Percentiles rank a stretch among this genome's conserved stretches.
phyloP scores from a whole-genome alignment of 495 filamentous ascomycete genomes.

The Podospora tetraspora region DNA sequence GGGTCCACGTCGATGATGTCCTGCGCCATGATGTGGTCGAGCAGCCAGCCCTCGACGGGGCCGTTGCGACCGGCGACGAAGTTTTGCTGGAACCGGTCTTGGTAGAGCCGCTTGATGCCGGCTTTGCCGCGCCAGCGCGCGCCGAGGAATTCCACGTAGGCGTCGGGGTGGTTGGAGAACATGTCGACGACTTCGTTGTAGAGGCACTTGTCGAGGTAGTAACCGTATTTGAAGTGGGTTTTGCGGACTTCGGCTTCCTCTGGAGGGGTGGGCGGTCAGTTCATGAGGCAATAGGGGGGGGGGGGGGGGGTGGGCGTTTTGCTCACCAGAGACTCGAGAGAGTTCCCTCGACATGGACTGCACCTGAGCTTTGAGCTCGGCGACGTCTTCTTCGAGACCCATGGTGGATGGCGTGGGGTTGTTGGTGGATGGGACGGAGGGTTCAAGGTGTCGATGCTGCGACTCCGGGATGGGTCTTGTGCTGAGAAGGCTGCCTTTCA shows the following conservation, averaged over 20 bases:
- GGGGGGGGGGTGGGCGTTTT: background rate
- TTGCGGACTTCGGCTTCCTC: slow-evolving; percentile 50
- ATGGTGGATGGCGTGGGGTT: slow-evolving; percentile 6
- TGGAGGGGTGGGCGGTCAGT: slow-evolving; percentile 17
- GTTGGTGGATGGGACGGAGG: slow-evolving; percentile 14
- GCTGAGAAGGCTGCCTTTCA: background rate
- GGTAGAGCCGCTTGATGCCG: slow-evolving; percentile 51
- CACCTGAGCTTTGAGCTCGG: slow-evolving; percentile 40
- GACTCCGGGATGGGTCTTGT: background rate
- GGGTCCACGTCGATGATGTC: slow-evolving; percentile 46
- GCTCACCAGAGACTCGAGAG: slow-evolving; percentile 29
- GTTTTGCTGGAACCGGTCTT: slow-evolving; percentile 45
- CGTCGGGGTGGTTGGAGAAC: slow-evolving; percentile 48
- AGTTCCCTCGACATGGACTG: slow-evolving; percentile 35
- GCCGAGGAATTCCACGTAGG: slow-evolving; percentile 53
- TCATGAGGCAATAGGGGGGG: too few relatives aligned
- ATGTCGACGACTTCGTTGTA: slow-evolving; percentile 52
- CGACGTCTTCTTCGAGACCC: slow-evolving; percentile 34
- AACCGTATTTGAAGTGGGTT: slow-evolving; percentile 52
- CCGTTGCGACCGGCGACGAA: slow-evolving; percentile 51
- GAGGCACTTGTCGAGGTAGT: slow-evolving; percentile 55
- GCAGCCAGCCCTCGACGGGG: slow-evolving; percentile 49
- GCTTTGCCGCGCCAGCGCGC: slow-evolving; percentile 48
- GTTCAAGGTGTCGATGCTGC: slow-evolving; percentile 13
- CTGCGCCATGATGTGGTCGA: slow-evolving; percentile 55